Percentiles rank a stretch among this genome's conserved stretches.
These are phyloP conservation scores for Solanum peruvianum DNA, from an alignment of 257 asterid genomes.

Conservation along the genomic window DNA sequence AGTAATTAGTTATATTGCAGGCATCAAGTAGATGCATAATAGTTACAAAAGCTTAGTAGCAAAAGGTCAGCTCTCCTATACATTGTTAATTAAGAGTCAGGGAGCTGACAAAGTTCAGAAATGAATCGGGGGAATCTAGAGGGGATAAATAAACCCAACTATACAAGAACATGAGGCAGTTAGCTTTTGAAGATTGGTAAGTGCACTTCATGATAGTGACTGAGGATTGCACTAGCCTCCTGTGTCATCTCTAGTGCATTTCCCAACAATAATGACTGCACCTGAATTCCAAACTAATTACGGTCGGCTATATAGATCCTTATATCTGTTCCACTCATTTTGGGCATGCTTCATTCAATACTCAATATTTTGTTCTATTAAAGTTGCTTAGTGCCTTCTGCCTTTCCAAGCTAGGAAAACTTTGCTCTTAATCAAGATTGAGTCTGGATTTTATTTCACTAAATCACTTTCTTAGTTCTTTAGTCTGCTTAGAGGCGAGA, in stretches of 20 bases:
- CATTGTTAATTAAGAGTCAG: too few relatives aligned
- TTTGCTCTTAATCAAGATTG: not conserved
- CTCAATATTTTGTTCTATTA: not conserved
- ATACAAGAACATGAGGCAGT: too few relatives aligned
- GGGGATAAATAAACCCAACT: too few relatives aligned
- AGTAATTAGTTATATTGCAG: too few relatives aligned
- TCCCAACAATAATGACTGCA: not conserved
- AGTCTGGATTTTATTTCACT: not conserved
- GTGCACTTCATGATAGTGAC: not conserved
- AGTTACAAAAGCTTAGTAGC: too few relatives aligned
- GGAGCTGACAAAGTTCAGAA: too few relatives aligned
- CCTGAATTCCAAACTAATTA: not conserved
- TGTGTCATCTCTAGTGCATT: not conserved
- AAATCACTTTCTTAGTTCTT: not conserved
- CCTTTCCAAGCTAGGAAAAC: not conserved
- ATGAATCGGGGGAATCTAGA: too few relatives aligned
- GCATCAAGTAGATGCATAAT: too few relatives aligned
- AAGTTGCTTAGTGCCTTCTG: not conserved
- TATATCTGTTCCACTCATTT: not conserved
- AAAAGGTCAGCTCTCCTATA: too few relatives aligned
- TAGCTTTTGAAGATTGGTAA: too few relatives aligned
- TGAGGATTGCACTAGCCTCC: not conserved
- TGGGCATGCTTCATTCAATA: not conserved
- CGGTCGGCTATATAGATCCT: not conserved
- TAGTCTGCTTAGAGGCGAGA: not conserved